These are phyloP conservation scores for Cyberlindnera subsufficiens DNA, from an alignment of 805 yeast genomes.

Conservation along the genomic window DNA sequence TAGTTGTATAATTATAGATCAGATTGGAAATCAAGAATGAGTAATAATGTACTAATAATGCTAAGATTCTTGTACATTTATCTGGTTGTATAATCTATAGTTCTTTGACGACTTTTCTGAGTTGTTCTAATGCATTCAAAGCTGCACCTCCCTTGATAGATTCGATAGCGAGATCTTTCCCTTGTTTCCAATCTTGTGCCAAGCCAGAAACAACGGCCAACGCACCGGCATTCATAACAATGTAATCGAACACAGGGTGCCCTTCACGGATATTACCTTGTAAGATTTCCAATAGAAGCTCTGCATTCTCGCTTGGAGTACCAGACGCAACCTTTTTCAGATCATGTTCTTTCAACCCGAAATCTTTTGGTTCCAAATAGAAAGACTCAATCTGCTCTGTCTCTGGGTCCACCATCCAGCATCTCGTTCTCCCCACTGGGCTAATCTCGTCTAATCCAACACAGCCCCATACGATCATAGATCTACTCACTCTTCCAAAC, in stretches of 20 bases:
- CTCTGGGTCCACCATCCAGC: constrained; percentile 61
- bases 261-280: constrained; percentile 39
- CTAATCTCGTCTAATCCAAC: constrained; percentile 92
- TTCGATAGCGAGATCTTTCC: constrained; percentile 65
- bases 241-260: constrained; percentile 79
- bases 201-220: constrained; percentile 73
- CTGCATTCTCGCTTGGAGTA: constrained; percentile 83
- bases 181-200: constrained; percentile 66
- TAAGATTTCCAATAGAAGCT: constrained; percentile 37
- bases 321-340: constrained; percentile 70
- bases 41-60: no score
- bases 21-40: no score
- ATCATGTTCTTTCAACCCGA: constrained; percentile 72
- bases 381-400: constrained; percentile 37
- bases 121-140: constrained; percentile 41
- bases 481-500: constrained; percentile 35
- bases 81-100: not conserved
- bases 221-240: constrained; percentile 85
- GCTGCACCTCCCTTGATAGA: constrained; percentile 71
- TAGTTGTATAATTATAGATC: not conserved
- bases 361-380: constrained; percentile 64
- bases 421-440: constrained; percentile 75
- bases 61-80: no score
- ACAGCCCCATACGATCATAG: constrained; percentile 91
- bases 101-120: not conserved